These are phyloP conservation scores for Melampsora larici-populina DNA, from an alignment of 1,284 basidiomycete species.

Conservation along the genomic window DNA sequence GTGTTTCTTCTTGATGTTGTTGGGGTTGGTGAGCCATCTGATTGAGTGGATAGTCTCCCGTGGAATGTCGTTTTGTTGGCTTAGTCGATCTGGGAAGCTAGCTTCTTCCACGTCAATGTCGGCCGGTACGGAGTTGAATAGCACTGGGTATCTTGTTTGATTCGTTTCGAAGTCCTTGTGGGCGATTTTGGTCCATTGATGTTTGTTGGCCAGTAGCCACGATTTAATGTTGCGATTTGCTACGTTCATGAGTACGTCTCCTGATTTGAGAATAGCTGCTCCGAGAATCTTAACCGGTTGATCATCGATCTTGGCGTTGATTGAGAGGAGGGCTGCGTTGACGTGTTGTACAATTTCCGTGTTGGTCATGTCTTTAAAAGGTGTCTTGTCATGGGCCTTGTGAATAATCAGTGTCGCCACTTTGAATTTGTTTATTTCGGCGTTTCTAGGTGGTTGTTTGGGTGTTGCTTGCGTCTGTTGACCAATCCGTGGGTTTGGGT, in stretches of 20 bases:
- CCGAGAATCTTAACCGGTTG: background rate
- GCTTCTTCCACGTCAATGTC: background rate
- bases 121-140: background rate
- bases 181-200: background rate
- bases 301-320: background rate
- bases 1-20: too few species aligned
- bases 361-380: background rate
- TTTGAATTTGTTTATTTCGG: too few species aligned
- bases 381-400: background rate
- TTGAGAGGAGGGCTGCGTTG: background rate
- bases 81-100: too few species aligned
- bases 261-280: background rate
- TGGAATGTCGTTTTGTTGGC: too few species aligned
- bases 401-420: background rate
- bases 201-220: conserved; percentile 10
- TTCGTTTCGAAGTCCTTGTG: background rate
- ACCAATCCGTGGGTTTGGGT: too few species aligned
- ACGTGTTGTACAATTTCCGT: background rate
- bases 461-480: too few species aligned
- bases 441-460: too few species aligned
- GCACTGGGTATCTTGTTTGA: background rate
- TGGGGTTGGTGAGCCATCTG: background rate
- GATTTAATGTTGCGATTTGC: background rate
- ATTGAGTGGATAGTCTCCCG: too few species aligned
- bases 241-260: background rate